A percentile compares a stretch with the other conserved stretches of the same genome.
Evolutionary conservation across 345 rosid genomes (phyloP).

Genomic region (Pistacia vera): DNA sequence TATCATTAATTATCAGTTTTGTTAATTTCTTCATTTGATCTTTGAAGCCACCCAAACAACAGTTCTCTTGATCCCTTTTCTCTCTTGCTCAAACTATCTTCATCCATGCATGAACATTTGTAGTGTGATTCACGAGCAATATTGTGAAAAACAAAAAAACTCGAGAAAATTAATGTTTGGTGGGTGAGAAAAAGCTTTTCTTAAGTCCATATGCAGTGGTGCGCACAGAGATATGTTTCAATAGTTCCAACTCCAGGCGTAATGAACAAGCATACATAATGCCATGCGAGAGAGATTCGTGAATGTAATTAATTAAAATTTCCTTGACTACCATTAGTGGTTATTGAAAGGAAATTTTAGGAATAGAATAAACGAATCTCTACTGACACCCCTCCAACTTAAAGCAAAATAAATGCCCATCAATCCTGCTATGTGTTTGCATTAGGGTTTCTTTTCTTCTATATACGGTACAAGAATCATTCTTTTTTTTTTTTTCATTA

Average conservation of each 20-base stretch:
- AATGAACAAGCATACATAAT: constrained; percentile 10
- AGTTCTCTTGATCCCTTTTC: not conserved
- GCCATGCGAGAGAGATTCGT: not conserved
- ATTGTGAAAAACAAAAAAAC: too few relatives aligned
- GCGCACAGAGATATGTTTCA: not conserved
- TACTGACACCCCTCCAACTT: constrained; percentile 11
- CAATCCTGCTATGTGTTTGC: not conserved
- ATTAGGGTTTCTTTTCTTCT: constrained; percentile 6
- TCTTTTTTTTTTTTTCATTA: not conserved
- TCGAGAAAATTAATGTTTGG: not conserved
- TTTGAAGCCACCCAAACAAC: constrained; percentile 19
- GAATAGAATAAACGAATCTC: constrained; percentile 18
- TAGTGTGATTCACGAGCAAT: too few relatives aligned
- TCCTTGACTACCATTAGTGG: constrained; percentile 11
- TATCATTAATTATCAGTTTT: not conserved
- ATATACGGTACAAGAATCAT: constrained; percentile 1
- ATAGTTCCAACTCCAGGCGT: constrained; percentile 5
- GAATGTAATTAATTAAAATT: not conserved
- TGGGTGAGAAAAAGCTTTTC: not conserved
- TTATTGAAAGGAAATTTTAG: not conserved
- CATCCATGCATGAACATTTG: too few relatives aligned
- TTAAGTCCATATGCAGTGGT: not conserved
- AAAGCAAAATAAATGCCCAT: not conserved
- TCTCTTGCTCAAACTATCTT: not conserved
- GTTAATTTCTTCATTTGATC: not conserved